Evolutionary conservation across 331 rosid genomes (phyloP), one percentile per base, ranked within the genome.

Genomic region (Rosa hybrid): DNA sequence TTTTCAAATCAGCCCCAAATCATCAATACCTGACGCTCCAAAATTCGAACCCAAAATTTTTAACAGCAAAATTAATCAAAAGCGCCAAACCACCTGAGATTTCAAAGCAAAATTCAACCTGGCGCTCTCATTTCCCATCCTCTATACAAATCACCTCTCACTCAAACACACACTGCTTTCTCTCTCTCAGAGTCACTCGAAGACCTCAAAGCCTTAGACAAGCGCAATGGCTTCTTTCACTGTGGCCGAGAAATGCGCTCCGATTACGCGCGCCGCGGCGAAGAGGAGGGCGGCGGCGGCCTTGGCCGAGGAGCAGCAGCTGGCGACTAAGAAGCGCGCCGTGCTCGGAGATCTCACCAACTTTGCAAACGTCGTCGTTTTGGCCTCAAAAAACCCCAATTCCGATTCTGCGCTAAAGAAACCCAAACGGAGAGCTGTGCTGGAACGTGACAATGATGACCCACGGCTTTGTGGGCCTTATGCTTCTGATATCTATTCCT

Each of bases 331-430:
- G 84, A 91, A 79, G 85, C 92, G 98, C 30, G 90, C 84, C 17
- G 96, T 82, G 50, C 81, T 95, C 45, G 92, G 96, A 6, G 97
- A 95, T 59, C 80, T 95, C 16, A 75, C 91, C 1, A 89, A 90
- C 41, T 11, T 81, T 41, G 42, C 86, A 7, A 85, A 83, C 78
- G 82, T 72, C 56, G 42, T 51, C 45, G 75, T 44, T 9, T 30
- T 81, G 4, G 77, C 69, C 69, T 27, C 8, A 50, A 74, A 82
- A 72, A 78, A 81, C 10, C 50, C 74, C 16, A 56, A 41, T 20
- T 5, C 72, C 0, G 45, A 46, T 69, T 20, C 80, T 2, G 72
- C 62, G 75, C 30, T 20, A 45, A 78, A 25, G 8, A 79, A 78
- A 21, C 81, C 83, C 74, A 87, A 79, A 68, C 68, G 51, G 64